Evolutionary conservation across 441 rosid genomes (phyloP).

Genomic region (Macaranga tanarius): DNA sequence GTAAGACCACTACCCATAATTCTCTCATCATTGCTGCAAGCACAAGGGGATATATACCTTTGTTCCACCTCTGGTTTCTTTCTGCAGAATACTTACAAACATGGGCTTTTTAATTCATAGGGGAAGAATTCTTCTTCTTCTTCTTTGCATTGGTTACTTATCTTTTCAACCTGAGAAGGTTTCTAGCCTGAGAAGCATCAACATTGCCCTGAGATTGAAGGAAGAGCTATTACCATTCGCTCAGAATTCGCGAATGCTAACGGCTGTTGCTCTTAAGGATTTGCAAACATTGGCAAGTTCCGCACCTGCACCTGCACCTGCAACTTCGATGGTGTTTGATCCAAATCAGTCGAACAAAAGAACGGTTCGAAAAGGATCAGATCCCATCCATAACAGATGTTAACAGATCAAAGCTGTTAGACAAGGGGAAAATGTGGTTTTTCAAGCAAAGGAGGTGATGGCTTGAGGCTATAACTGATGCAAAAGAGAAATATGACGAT

Average conservation of each 20-base stretch:
- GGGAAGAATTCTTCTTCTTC: conserved; percentile 34
- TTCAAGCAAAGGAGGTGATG: conserved; percentile 30
- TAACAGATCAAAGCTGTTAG: conserved; percentile 30
- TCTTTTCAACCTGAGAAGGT: conserved; percentile 42
- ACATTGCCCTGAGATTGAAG: conserved; percentile 45
- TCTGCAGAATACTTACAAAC: conserved; percentile 14
- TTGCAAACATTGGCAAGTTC: conserved; percentile 30
- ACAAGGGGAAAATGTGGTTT: conserved; percentile 1
- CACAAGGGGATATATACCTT: conserved; percentile 9
- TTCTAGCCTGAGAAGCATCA: conserved; percentile 39
- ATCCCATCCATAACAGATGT: conserved; percentile 87
- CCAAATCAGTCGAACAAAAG: conserved; percentile 69
- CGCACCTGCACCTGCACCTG: conserved; percentile 67
- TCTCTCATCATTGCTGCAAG: conserved; percentile 28
- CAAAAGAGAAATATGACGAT: conserved; percentile 13
- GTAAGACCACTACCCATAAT: conserved; percentile 27
- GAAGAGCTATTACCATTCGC: conserved; percentile 30
- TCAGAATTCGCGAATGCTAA: conserved; percentile 38
- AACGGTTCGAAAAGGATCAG: conserved; percentile 67
- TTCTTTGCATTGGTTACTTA: conserved; percentile 40
- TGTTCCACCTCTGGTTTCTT: conserved; percentile 23
- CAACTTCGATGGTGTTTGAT: conserved; percentile 55
- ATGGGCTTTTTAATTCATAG: conserved; percentile 44
- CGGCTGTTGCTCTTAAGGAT: conserved; percentile 32
- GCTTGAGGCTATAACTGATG: conserved; percentile 32